Evolutionary conservation across 768 basidiomycete species (phyloP), one percentile per base, ranked within the genome.

Genomic region (Rhodocollybia butyracea): DNA sequence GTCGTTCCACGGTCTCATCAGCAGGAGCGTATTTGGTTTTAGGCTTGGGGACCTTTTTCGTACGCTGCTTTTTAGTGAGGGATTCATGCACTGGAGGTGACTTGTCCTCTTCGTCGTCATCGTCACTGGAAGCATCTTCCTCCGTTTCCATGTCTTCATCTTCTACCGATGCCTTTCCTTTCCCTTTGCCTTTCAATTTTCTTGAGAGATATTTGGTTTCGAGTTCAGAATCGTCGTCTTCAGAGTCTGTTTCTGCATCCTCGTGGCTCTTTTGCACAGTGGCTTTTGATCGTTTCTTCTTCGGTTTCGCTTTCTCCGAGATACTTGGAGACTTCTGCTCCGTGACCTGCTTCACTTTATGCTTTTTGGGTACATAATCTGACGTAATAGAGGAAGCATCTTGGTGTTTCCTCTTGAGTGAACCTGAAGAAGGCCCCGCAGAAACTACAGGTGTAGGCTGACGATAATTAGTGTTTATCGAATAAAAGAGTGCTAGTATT

Each of bases 1-100:
- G 80, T 57, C 81, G 83, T 54, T 83, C 84, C 17, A 80, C 67
- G 0, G 89, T 89, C 70, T 98, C 95, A 52, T 82, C 85, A 24
- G 70, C 59, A 0, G 89, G 91, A 1, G 77, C 75, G 60, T 76
- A 79, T 57, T 84, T 88, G 15, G 62, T 57, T 59, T 73, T 73
- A 34, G 66, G 52, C 46, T 54, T 15, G 6, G 22, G 17, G 7
- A 24, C 12, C 2, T 55, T 41, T 46, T 70, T 71, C 61, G 67
- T 76, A 34, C 61, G 54, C 8, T 68, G 70, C 57, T 69, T 71
- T 57, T 69, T 68, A 43, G 60, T 60, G 2, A 86, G 48, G 2
- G 83, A 80, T 65, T 90, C 88, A 59, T 92, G 89, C n/a, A 86
- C 75, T n/a, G 84, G 72, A 22, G 62, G 63, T 4, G 77, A 63